Conservation (phyloP, 164 flowering plant species). For the Vitis cinerea region DNA sequence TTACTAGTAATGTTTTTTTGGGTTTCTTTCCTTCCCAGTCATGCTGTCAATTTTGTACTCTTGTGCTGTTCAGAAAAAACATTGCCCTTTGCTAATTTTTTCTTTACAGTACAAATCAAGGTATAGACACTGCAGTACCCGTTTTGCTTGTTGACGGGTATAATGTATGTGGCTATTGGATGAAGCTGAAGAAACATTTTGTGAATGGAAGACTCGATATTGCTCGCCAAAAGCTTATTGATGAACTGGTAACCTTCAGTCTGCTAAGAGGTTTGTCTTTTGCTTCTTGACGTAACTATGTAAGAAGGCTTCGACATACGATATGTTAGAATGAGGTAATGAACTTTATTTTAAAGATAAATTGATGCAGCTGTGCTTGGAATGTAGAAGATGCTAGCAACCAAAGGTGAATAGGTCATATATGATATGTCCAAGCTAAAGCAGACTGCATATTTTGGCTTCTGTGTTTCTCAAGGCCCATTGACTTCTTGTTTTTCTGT, state of each 20-base stretch:
- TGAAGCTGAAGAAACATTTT: conserved; percentile 90
- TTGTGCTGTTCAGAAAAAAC: background rate
- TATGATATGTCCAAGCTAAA: no score
- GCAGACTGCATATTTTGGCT: no score
- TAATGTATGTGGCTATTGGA: conserved; percentile 96
- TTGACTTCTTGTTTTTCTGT: no score
- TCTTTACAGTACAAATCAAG: conserved; percentile 70
- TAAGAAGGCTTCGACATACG: background rate
- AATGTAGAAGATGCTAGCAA: no score
- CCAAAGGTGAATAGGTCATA: no score
- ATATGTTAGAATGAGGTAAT: no score
- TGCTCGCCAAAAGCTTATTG: conserved; percentile 90
- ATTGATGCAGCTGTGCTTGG: no score
- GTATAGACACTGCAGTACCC: conserved; percentile 64
- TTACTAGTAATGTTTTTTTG: conserved; percentile 59
- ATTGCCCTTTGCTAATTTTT: conserved; percentile 7
- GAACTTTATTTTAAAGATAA: no score
- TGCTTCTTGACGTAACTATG: background rate
- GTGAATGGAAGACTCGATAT: conserved; percentile 73
- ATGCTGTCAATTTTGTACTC: background rate
- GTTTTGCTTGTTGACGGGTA: conserved; percentile 99
- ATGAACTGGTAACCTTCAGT: conserved; percentile 81
- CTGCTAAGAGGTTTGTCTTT: conserved; percentile 65
- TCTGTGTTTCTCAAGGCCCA: no score
- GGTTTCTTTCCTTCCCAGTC: background rate